phyloP scores from a whole-genome alignment of 352 stramenopile species.

The Phytophthora foliorum region DNA sequence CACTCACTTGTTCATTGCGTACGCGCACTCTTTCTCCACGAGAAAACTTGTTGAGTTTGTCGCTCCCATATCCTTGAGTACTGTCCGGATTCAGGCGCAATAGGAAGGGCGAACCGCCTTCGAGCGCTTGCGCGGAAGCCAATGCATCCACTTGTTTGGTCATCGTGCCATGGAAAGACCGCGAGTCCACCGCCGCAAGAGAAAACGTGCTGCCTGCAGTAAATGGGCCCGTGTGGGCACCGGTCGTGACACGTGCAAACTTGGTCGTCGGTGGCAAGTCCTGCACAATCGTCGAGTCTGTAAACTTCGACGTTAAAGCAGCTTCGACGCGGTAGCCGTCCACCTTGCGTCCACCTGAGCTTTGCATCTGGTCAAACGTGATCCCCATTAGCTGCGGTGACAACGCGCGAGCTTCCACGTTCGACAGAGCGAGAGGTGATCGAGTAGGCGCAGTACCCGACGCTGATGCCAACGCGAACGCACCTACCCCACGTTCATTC shows the following conservation, averaged over 20 bases:
- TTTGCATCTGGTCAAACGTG: slow-evolving; percentile 66
- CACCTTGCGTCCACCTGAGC: slow-evolving; percentile 65
- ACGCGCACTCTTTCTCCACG: slow-evolving; percentile 74
- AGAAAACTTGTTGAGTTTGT: slow-evolving; percentile 52
- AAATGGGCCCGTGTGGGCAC: slow-evolving; percentile 76
- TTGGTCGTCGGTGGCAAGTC: slow-evolving; percentile 44
- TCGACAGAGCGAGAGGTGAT: slow-evolving; percentile 57
- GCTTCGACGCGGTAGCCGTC: slow-evolving; percentile 68
- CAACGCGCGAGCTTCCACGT: slow-evolving; percentile 47
- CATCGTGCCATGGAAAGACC: slow-evolving; percentile 62
- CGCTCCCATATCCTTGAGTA: slow-evolving; percentile 44
- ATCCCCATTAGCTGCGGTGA: slow-evolving; percentile 57
- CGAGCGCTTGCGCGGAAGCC: slow-evolving; percentile 46
- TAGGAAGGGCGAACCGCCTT: slow-evolving; percentile 52
- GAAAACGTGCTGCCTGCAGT: slow-evolving; percentile 69
- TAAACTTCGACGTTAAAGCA: slow-evolving; percentile 23
- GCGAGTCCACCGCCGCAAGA: slow-evolving; percentile 56
- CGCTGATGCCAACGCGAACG: slow-evolving; percentile 44
- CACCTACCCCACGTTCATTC: slow-evolving; percentile 87
- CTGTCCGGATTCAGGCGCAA: slow-evolving; percentile 54
- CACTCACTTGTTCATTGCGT: slow-evolving; percentile 61
- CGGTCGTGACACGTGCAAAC: slow-evolving; percentile 76
- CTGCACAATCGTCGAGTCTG: slow-evolving; percentile 17
- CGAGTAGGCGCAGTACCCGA: slow-evolving; percentile 53
- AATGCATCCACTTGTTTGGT: slow-evolving; percentile 55